Conservation (phyloP, 495 filamentous ascomycete species). For the Annulohypoxylon maeteangense region DNA sequence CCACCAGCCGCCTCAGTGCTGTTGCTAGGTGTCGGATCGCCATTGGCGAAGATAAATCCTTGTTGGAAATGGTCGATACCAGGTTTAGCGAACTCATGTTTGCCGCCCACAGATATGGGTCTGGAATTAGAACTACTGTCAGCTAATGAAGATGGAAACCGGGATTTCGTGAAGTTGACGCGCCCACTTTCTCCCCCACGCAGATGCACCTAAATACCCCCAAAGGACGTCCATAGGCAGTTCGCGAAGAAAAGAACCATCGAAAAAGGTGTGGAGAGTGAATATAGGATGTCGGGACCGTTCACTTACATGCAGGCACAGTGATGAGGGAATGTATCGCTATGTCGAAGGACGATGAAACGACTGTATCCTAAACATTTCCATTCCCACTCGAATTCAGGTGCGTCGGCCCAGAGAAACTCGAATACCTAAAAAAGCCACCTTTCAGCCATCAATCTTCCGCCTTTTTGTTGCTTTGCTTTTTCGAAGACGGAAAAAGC, state of each 20-base stretch:
- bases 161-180: constrained; percentile 15
- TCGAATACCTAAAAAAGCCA: constrained; percentile 45
- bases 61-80: constrained; percentile 51
- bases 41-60: constrained; percentile 47
- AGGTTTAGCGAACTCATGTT: constrained; percentile 49
- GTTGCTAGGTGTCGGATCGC: constrained; percentile 43
- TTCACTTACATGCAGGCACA: constrained; percentile 51
- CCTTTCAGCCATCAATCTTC: constrained; percentile 18
- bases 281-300: background rate
- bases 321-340: constrained; percentile 47
- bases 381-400: constrained; percentile 51
- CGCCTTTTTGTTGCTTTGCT: background rate
- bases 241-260: constrained; percentile 10
- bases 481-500: background rate
- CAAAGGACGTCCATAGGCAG: constrained; percentile 16
- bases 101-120: constrained; percentile 48
- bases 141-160: constrained; percentile 37
- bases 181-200: constrained; percentile 13
- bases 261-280: background rate
- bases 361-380: constrained; percentile 50
- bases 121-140: constrained; percentile 34
- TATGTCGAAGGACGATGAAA: constrained; percentile 49
- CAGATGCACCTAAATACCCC: constrained; percentile 9
- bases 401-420: constrained; percentile 49
- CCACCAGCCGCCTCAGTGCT: constrained; percentile 33